Base-by-base conservation (phyloP, 805 yeast species). In the Tetrapisispora arboricola region DNA sequence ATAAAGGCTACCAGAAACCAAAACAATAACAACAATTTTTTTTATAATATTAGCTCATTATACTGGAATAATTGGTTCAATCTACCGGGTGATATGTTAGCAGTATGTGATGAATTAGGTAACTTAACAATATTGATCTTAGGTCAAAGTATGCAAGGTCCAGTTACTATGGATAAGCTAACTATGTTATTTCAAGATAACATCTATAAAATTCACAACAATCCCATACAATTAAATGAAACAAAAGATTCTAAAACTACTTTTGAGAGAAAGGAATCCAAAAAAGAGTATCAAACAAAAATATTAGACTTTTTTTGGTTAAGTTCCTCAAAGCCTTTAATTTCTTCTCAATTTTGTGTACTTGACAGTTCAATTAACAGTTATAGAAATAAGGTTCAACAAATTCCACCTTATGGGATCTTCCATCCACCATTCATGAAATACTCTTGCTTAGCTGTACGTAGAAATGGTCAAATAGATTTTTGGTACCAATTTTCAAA, bases 71-170 rank as follows among this genome's bases (percentile, higher is more conserved):
- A 78, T 36, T 66, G 62, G 60, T 54, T 55, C 32, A 55, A 60
- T 35, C 44, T 58, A 16, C 56, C 79, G 1, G 90, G 90, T 34
- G 77, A 83, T 42, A 95, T 88, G 53, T 68, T 92, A 36, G 94
- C 94, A 2, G 74, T 83, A 3, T 69, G 83, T 33, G 97, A 88
- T 57, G 71, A 69, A 18, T 55, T 67, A 28, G 96, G 96, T 2
- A 76, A 79, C 43, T 61, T 79, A 34, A 71, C 82, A 2, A 70
- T 79, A 44, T 55, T 72, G 18, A 72, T 71, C 0, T 66, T 77
- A 0, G 81, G 82, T 3, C 67, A 73, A 48, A 57, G 53, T 47
- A 66, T 57, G 42, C 60, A 53, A 30, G 64, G 60, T 20, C 50
- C 58, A 12, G 49, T 57, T 12, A 54, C 64, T 3, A 54, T 53